Percentiles rank a stretch among this genome's conserved stretches.
Conservation (phyloP, 1,139 yeast genomes). For the Yamadazyma diospyri region DNA sequence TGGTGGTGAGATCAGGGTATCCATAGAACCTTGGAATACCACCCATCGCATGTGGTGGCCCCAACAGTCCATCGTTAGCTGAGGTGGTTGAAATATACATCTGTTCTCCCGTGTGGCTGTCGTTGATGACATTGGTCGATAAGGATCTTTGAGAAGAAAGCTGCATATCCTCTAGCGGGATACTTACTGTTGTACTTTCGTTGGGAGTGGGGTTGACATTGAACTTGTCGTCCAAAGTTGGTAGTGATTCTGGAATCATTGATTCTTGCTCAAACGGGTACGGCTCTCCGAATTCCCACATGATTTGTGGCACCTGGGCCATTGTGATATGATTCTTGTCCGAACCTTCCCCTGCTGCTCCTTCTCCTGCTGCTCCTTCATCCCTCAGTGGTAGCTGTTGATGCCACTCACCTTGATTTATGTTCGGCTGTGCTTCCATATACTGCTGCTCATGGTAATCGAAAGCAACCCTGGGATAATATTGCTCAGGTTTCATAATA, state of each 20-base stretch:
- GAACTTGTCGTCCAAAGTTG: no score
- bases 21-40: constrained; percentile 10
- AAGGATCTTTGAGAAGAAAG: no score
- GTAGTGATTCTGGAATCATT: no score
- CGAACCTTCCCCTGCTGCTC: not conserved
- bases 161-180: no score
- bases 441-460: not conserved
- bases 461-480: not conserved
- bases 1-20: constrained; percentile 41
- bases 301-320: constrained; percentile 6
- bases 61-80: no score
- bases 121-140: not conserved
- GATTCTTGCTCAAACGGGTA: no score
- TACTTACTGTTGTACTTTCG: constrained; percentile 5
- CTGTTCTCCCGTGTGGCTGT: no score
- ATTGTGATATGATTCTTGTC: not conserved
- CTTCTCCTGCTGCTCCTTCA: no score
- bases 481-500: constrained; percentile 3
- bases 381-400: no score
- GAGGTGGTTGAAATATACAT: not conserved
- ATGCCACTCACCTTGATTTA: not conserved
- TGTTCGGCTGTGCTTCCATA: not conserved
- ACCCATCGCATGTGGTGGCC: not conserved
- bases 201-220: constrained; percentile 3
- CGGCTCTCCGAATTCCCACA: constrained; percentile 6